These are phyloP conservation scores for Geotrichum ghanense DNA, from an alignment of 805 yeast species.

Conservation along the genomic window DNA sequence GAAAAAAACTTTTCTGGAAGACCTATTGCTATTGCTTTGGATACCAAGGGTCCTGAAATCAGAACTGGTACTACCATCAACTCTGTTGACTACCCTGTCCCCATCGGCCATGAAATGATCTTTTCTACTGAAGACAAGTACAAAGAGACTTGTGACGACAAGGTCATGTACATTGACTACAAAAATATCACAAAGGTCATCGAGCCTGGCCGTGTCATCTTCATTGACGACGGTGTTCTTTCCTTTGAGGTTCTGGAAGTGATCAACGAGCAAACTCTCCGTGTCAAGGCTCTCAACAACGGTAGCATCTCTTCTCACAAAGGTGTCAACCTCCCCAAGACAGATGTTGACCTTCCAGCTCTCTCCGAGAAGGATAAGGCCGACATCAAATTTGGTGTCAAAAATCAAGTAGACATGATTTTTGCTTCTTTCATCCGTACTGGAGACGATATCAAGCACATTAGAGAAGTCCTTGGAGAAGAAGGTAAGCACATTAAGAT, in stretches of 20 bases:
- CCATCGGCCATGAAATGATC: constrained; percentile 79
- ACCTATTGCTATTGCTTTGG: constrained; percentile 96
- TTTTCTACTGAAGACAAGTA: constrained; percentile 84
- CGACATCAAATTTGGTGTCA: constrained; percentile 91
- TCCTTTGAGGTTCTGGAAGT: constrained; percentile 87
- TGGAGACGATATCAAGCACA: constrained; percentile 78
- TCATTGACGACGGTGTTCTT: constrained; percentile 95
- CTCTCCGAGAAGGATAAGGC: constrained; percentile 91
- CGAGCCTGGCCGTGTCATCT: constrained; percentile 76
- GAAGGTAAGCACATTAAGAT: constrained; percentile 94
- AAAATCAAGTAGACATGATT: constrained; percentile 95
- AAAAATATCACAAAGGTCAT: constrained; percentile 93
- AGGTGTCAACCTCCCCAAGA: constrained; percentile 98
- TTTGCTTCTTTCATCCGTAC: constrained; percentile 97
- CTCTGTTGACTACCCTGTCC: constrained; percentile 71
- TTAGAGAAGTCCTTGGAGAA: constrained; percentile 92
- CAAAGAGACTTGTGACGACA: constrained; percentile 61
- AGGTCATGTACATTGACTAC: constrained; percentile 85
- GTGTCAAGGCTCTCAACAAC: constrained; percentile 81
- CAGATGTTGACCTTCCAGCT: constrained; percentile 98
- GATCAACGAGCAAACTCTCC: constrained; percentile 67
- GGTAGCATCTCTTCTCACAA: constrained; percentile 96
- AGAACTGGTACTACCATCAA: constrained; percentile 92
- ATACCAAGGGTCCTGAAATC: constrained; percentile 99
- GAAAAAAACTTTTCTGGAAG: constrained; percentile 86